Evolutionary conservation across 2,329 filamentous ascomycete species (phyloP).

Genomic region (Colletotrichum destructivum): DNA sequence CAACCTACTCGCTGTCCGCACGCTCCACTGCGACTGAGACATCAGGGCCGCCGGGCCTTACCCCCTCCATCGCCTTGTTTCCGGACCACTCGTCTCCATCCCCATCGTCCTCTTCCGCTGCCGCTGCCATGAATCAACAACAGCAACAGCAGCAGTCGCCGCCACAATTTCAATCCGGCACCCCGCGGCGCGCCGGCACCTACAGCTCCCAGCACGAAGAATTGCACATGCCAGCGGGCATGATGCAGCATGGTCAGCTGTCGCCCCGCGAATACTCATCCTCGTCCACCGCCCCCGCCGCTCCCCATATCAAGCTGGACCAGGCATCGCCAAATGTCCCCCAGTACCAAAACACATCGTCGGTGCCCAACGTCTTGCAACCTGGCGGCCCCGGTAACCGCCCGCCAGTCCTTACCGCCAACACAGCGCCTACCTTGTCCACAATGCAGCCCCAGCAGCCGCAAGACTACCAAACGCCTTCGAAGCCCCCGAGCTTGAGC

Average conservation of each 20-base stretch:
- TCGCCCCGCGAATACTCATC: conserved; percentile 64
- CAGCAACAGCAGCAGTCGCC: conserved; percentile 51
- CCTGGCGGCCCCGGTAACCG: conserved; percentile 59
- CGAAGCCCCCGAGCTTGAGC: conserved; percentile 76
- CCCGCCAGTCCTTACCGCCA: conserved; percentile 57
- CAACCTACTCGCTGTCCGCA: conserved; percentile 27
- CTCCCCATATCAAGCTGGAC: conserved; percentile 68
- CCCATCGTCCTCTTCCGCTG: conserved; percentile 9
- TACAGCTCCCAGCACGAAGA: conserved; percentile 65
- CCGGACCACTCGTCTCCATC: conserved; percentile 18
- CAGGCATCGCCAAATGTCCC: conserved; percentile 56
- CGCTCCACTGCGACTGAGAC: conserved; percentile 40
- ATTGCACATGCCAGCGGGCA: conserved; percentile 67
- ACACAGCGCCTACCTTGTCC: conserved; percentile 62
- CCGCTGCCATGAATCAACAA: conserved; percentile 41
- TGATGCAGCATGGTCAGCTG: conserved; percentile 60
- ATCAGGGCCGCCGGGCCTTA: conserved; percentile 39
- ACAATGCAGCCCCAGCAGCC: conserved; percentile 61
- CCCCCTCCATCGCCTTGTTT: conserved; percentile 34
- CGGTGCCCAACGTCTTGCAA: conserved; percentile 72
- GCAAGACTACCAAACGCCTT: conserved; percentile 73
- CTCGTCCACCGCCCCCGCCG: conserved; percentile 49
- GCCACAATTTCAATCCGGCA: conserved; percentile 52
- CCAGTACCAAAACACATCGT: conserved; percentile 57
- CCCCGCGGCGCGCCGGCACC: conserved; percentile 56